Base-by-base conservation (phyloP, 2,329 filamentous ascomycete species). In the Botrytis aclada region DNA sequence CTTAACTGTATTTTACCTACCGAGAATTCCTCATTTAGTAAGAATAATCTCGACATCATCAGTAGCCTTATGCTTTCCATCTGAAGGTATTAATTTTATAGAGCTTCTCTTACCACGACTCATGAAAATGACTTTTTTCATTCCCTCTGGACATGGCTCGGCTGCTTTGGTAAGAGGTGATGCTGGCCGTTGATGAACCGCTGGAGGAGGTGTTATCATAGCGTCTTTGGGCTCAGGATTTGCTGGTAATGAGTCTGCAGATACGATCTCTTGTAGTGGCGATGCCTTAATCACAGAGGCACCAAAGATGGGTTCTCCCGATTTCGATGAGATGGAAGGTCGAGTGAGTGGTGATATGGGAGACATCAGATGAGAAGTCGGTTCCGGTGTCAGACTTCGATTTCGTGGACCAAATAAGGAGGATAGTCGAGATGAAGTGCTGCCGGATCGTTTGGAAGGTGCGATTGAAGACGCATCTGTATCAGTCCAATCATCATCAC, bases 371-470 rank as follows among this genome's bases (percentile, higher is more conserved):
- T 65, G 61, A 22, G 69, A 71, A 14, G 43, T 64, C 8, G 58
- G n/a, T 9, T 54, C 43, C 4, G 60, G 60, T 25, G 61, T 65
- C 3, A 64, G 3, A 65, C 45, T 65, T 43, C 43, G 22, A n/a
- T 71, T 71, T 29, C 69, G 60, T 34, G 69, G 45, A n/a, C 60
- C 45, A 41, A 71, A 71, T 39, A 71, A 39, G 12, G 60, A 71
- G 34, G 69, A 71, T 25, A 71, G 47, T 7, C 47, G 37, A 10
- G 69, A 71, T 39, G 45, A 64, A 37, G 63, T 47, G 25, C 69
- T 47, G 10, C 58, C 43, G 3, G 60, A 43, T 56, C 60, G 69
- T 61, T 41, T 54, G 3, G 43, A 71, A 3, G 45, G n/a, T 45
- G 69, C n/a, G 22, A 34, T 29, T 6, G 69, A 71, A 39, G 69